These are phyloP conservation scores for sweet orange (Citrus sinensis) DNA, from an alignment of 345 rosid genomes.

Conservation along the genomic window DNA sequence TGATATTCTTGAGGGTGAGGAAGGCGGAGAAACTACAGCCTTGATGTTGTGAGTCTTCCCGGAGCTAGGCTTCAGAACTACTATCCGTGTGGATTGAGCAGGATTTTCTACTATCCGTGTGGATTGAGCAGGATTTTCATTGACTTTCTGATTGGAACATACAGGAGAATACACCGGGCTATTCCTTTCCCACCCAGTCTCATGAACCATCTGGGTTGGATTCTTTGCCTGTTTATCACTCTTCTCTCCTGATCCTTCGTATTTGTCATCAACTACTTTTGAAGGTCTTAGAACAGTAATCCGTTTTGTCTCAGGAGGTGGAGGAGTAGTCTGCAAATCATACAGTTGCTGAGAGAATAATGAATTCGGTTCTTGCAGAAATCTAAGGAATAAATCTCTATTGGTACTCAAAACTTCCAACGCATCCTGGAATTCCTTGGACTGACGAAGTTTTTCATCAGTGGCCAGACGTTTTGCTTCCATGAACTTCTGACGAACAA, in stretches of 20 bases:
- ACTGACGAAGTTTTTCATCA: slow-evolving; percentile 69
- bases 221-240: slow-evolving; percentile 44
- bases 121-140: slow-evolving; percentile 62
- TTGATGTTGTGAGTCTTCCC: slow-evolving; percentile 53
- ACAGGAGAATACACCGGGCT: slow-evolving; percentile 38
- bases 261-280: slow-evolving; percentile 57
- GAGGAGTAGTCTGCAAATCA: slow-evolving; percentile 51
- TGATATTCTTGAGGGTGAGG: slow-evolving; percentile 47
- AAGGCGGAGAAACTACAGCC: slow-evolving; percentile 41
- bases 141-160: slow-evolving; percentile 33
- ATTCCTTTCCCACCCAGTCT: slow-evolving; percentile 39
- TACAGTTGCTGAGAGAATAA: slow-evolving; percentile 52
- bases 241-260: slow-evolving; percentile 41
- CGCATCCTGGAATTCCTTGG: slow-evolving; percentile 85
- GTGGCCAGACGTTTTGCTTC: slow-evolving; percentile 77
- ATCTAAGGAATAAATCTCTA: slow-evolving; percentile 64
- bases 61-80: slow-evolving; percentile 82
- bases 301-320: slow-evolving; percentile 66
- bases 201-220: slow-evolving; percentile 35
- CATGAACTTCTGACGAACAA: slow-evolving; percentile 77
- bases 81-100: slow-evolving; percentile 78
- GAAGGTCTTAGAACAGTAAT: slow-evolving; percentile 91
- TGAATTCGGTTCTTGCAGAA: slow-evolving; percentile 77
- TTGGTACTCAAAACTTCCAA: slow-evolving; percentile 72
- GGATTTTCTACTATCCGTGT: slow-evolving; percentile 74